Evolutionary conservation across 176 grass and related monocot species (phyloP), one percentile per base, ranked within the genome.

Genomic region (Bothriochloa decipiens): DNA sequence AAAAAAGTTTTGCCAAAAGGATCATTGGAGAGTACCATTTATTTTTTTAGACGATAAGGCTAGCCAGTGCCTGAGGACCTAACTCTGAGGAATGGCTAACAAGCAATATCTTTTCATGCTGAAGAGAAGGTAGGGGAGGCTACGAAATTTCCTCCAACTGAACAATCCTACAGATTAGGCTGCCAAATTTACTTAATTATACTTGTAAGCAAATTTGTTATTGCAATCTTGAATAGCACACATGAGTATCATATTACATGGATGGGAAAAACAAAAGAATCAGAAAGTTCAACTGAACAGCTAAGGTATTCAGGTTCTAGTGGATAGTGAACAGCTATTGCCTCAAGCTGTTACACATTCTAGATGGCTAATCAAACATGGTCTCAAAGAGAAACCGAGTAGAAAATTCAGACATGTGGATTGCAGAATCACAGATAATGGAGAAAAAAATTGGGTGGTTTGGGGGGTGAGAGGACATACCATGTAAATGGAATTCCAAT

Each of bases 401-500:
- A 79, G 37, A 36, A 55, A 5, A 86, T 36, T 37, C 4, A 81
- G 70, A 68, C 8, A 42, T 36, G 27, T 15, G 15, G 25, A 10
- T 7, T 20, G 25, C 20, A 13, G 18, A 64, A 41, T n/a, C 6
- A 20, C 36, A 70, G 17, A 80, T 36, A 81, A 62, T 33, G 32
- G 68, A 74, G 27, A 28, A 6, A 71, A 49, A 37, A 4, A 8
- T 57, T 18, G 5, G 53, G 7, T 20, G 18, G 52, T 3, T 22
- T 22, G 0, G 20, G 52, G 8, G n/a, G 9, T 8, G 39, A 17
- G 83, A 42, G 32, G 76, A 7, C 89, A 58, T 92, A 97, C 95
- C 88, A 42, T 97, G 95, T 76, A 97, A 84, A 86, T 97, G 95
- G 58, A 90, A 97, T 32, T 97, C 87, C 45, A 97, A 57, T 13